Conservation (phyloP, 306 rosid genomes). For the Hippophae gyantsensis region DNA sequence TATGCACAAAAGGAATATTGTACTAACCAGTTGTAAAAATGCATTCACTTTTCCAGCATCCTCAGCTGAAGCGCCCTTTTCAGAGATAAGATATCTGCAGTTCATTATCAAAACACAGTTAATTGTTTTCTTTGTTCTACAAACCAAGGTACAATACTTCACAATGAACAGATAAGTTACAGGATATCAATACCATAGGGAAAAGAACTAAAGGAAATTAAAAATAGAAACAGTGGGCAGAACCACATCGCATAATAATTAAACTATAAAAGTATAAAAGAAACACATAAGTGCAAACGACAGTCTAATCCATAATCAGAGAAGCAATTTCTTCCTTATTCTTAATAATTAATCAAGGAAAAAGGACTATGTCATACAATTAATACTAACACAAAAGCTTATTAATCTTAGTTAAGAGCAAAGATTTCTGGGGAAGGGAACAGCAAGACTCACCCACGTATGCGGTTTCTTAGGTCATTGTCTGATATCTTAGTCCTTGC, state of each 20-base stretch:
- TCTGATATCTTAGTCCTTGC: conserved; percentile 81
- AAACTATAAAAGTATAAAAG: neutral
- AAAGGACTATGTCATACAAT: neutral
- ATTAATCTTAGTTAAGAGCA: neutral
- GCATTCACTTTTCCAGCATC: conserved; percentile 37
- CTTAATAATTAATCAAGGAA: neutral
- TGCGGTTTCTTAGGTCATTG: conserved; percentile 72
- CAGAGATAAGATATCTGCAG: conserved; percentile 66
- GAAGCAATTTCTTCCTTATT: neutral
- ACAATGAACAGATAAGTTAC: too few species aligned
- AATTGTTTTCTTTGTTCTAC: conserved; percentile 13
- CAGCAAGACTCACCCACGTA: conserved; percentile 47
- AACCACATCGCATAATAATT: neutral
- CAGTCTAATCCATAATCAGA: too few species aligned
- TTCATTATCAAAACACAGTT: conserved; percentile 15
- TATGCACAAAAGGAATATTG: neutral
- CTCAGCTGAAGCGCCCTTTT: conserved; percentile 42
- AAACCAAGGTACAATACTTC: conserved; percentile 1
- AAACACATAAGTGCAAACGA: neutral
- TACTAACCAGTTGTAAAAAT: conserved; percentile 80
- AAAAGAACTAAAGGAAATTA: too few species aligned
- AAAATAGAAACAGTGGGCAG: too few species aligned
- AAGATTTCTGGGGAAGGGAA: neutral
- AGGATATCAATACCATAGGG: too few species aligned
- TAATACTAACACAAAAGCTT: too few species aligned